These are phyloP conservation scores for Tirmania nivea DNA, from an alignment of 495 filamentous ascomycete species.

Conservation along the genomic window DNA sequence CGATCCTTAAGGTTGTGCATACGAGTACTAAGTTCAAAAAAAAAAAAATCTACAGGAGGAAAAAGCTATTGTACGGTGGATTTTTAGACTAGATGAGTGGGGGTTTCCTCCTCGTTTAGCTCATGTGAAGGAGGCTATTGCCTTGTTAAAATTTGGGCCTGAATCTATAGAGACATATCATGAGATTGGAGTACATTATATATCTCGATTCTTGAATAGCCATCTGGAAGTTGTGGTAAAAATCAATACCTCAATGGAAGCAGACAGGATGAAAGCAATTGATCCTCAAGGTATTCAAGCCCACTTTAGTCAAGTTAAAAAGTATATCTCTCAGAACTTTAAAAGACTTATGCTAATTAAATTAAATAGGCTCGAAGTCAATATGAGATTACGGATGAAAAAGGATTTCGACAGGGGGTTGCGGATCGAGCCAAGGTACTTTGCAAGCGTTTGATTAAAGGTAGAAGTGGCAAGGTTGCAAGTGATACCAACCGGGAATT, in stretches of 20 bases:
- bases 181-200: background rate
- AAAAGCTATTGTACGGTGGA: background rate
- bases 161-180: too few species aligned
- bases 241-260: background rate
- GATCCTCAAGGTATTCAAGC: background rate
- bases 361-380: background rate
- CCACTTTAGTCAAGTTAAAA: background rate
- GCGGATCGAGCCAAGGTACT: background rate
- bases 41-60: background rate
- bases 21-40: too few species aligned
- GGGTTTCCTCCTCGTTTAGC: background rate
- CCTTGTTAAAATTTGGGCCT: background rate
- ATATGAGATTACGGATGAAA: background rate
- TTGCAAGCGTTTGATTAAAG: background rate
- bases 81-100: background rate
- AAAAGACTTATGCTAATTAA: too few species aligned
- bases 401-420: background rate
- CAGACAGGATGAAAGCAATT: background rate
- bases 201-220: background rate
- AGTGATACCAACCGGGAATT: background rate
- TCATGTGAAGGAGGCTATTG: background rate
- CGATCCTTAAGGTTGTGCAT: too few species aligned
- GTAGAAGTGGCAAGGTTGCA: background rate
- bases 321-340: too few species aligned
- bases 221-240: background rate